Evolutionary conservation across 257 asterid species (phyloP).

Genomic region (Eucommia ulmoides): DNA sequence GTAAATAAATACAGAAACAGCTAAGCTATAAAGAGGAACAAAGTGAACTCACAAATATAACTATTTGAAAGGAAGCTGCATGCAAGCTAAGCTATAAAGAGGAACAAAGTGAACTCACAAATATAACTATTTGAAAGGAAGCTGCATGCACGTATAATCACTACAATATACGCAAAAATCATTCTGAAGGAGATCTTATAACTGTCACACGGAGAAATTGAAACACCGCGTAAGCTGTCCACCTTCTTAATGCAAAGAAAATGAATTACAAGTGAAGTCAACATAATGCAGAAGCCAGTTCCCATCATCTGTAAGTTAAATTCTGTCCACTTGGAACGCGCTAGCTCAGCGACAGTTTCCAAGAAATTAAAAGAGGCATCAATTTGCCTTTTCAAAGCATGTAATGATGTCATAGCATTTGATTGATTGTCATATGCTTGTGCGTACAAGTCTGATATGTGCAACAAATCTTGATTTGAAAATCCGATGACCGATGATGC

Average conservation of each 20-base stretch:
- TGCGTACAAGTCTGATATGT: slow-evolving; percentile 51
- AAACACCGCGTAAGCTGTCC: slow-evolving; percentile 35
- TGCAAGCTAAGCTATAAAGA: slow-evolving; percentile 26
- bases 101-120: slow-evolving; percentile 46
- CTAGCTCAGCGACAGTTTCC: slow-evolving; percentile 72
- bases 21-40: slow-evolving; percentile 5
- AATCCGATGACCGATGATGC: slow-evolving; percentile 85
- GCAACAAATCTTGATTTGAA: slow-evolving; percentile 70
- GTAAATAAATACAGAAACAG: slow-evolving; percentile 8
- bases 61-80: slow-evolving; percentile 85
- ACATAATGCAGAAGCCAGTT: slow-evolving; percentile 61
- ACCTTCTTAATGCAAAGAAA: slow-evolving; percentile 41
- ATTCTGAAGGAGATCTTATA: slow-evolving; percentile 27
- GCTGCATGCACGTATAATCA: slow-evolving; percentile 80
- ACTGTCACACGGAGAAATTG: slow-evolving; percentile 24
- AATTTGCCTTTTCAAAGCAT: slow-evolving; percentile 40
- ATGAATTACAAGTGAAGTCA: slow-evolving; percentile 51
- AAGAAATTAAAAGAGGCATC: slow-evolving; percentile 63
- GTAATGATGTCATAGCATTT: slow-evolving; percentile 21
- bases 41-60: not conserved
- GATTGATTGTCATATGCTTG: slow-evolving; percentile 71
- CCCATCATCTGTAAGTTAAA: slow-evolving; percentile 82
- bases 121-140: slow-evolving; percentile 91
- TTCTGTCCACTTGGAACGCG: slow-evolving; percentile 97
- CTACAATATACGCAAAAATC: slow-evolving; percentile 36